Evolutionary conservation across 73 alveolate genomes (phyloP), one percentile per base, ranked within the genome.

Genomic region (Urostyla sp.): DNA sequence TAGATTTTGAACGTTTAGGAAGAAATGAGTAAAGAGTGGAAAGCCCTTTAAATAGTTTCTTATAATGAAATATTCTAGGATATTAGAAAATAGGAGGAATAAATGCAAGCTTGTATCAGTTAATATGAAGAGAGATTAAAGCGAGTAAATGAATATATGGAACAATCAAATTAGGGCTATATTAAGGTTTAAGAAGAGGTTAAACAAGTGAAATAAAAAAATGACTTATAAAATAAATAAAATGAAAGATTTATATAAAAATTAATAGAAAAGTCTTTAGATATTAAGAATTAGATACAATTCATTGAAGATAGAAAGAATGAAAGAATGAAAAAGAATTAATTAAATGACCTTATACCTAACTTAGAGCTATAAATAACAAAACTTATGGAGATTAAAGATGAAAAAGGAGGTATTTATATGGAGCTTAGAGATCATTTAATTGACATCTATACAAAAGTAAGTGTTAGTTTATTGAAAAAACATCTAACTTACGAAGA

Each of bases 61-160:
- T 66, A 66, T 43, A 44, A 66, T 44, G 44, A 50, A 44, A 24
- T 66, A 6, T 66, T 66, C 44, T 38, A 40, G 8, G 80, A 66
- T 7, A 40, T 18, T 3, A 3, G 18, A 4, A 43, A 66, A 24
- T 46, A 40, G 11, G 80, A 66, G 66, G 18, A 21, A 6, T 44
- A 66, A 44, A 66, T 66, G 80, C n/a, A 30, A 18, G 21, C 18
- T 44, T 66, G 80, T 63, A 44, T 66, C 24, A 24, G 44, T 21
- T 26, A 66, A 44, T 66, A 66, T 66, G 80, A 66, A 44, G 80
- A 66, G 80, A 66, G 80, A 66, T 45, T 66, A 18, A 66, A 66
- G 43, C 37, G 80, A 44, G 80, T 66, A 15, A 66, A 66, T 66
- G 80, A 66, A 37, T 66, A 66, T 26, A 43, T 66, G 80, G 80